These are phyloP conservation scores for Penicillium sp. DNA, from an alignment of 2,329 filamentous ascomycete species.

Conservation along the genomic window DNA sequence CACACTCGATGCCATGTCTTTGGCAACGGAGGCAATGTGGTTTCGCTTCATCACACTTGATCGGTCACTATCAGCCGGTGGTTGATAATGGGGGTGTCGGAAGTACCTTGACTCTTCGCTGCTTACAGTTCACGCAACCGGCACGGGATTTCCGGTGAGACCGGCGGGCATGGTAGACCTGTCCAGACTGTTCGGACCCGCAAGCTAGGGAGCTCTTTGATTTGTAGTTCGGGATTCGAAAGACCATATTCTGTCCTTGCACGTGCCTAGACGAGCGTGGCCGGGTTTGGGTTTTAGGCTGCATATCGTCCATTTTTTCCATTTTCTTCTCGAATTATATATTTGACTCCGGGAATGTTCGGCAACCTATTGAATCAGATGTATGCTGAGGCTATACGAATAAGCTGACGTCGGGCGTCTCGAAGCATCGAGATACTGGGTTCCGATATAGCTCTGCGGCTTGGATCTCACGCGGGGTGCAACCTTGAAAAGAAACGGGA, in stretches of 20 bases:
- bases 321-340: background rate
- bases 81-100: background rate
- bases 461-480: background rate
- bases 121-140: conserved; percentile 35
- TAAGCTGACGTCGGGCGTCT: background rate
- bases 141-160: conserved; percentile 35
- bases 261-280: conserved; percentile 7
- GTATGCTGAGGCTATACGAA: background rate
- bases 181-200: conserved; percentile 7
- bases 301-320: background rate
- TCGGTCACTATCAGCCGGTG: background rate
- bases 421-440: background rate
- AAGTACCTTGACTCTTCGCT: conserved; percentile 34
- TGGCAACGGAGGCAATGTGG: conserved; percentile 31
- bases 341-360: too few relatives aligned
- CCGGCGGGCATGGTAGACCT: conserved; percentile 28
- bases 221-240: conserved; percentile 23
- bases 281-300: background rate
- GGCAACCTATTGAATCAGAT: background rate
- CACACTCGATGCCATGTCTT: conserved; percentile 29
- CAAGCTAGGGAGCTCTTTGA: background rate
- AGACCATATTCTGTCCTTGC: conserved; percentile 24
- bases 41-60: conserved; percentile 35
- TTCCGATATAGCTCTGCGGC: background rate
- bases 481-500: background rate